Evolutionary conservation across 1,284 basidiomycete genomes (phyloP), one percentile per base, ranked within the genome.

Genomic region (Ganoderma multipileum): DNA sequence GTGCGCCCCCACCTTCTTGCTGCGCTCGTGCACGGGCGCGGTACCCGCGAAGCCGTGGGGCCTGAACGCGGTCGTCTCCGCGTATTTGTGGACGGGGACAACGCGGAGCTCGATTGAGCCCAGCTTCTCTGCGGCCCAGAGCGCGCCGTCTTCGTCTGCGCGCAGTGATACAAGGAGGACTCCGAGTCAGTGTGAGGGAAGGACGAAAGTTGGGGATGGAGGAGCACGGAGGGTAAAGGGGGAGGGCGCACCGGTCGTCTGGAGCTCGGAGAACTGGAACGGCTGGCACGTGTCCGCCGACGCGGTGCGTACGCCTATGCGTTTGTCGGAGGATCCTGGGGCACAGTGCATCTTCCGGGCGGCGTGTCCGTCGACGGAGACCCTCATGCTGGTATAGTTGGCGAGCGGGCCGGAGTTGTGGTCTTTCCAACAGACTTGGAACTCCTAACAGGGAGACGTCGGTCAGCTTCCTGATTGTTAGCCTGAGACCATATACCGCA

Each of bases 1-100:
- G 58, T 74, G 73, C 9, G 70, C 50, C 20, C 73, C 73, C 2
- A 68, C 71, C 52, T 72, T 73, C 70, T 75, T 73, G 54, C 68
- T 70, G 5, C 65, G 63, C 63, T 74, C 74, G 62, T 73, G 72
- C 30, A 75, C 62, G 14, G 47, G n/a, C 18, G 61, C 65, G 8
- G 67, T 61, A 59, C 57, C 65, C 3, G 61, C 28, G 60, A 69
- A 67, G 6, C 18, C 3, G 12, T 20, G 16, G 1, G 68, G 60
- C 42, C 30, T 62, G 61, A 65, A 69, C 30, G 23, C 23, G 0
- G 20, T 8, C 4, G 30, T 14, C 2, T 30, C 33, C 3, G 36
- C 36, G 23, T 66, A 14, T 39, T 60, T 33, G 47, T 59, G 63
- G 60, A 68, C 66, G 65, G 44, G 57, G 20, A 57, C 14, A 42